These are phyloP conservation scores for Raphidocelis subcapitata DNA, from an alignment of 139 green algal species.

Conservation along the genomic window DNA sequence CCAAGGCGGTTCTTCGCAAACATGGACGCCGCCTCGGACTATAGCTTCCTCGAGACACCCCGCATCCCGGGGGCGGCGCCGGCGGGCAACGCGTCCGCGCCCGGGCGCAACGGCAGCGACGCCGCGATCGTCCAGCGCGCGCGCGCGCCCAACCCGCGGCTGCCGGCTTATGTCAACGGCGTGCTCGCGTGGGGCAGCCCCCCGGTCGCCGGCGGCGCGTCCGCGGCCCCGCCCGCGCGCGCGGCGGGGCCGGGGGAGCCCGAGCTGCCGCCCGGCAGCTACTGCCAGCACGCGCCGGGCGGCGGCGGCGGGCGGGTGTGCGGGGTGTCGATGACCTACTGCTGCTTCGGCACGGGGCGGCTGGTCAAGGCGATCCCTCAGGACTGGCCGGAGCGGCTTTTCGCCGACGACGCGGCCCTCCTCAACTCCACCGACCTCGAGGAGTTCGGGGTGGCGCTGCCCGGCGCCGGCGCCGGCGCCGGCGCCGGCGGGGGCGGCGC, in stretches of 20 bases:
- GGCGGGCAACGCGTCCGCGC: neutral
- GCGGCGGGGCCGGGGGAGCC: neutral
- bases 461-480: neutral
- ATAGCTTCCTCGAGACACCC: slow-evolving; percentile 58
- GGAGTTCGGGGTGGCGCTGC: neutral
- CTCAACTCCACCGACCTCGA: neutral
- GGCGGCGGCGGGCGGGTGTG: slow-evolving; percentile 18
- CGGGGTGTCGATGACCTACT: slow-evolving; percentile 50
- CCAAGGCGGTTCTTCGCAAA: slow-evolving; percentile 21
- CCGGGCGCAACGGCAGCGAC: neutral
- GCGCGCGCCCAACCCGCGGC: slow-evolving; percentile 42
- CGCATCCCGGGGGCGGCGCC: neutral
- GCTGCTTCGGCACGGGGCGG: slow-evolving; percentile 40
- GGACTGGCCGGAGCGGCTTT: slow-evolving; percentile 36
- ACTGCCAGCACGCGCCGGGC: slow-evolving; percentile 13
- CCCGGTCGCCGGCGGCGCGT: neutral
- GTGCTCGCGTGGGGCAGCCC: slow-evolving; percentile 52
- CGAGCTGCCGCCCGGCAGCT: slow-evolving; percentile 17
- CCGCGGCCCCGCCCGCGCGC: too few relatives aligned
- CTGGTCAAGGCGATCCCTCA: slow-evolving; percentile 35
- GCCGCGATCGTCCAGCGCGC: slow-evolving; percentile 46
- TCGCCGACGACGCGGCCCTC: too few relatives aligned
- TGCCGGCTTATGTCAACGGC: slow-evolving; percentile 51
- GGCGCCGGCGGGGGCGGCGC: neutral
- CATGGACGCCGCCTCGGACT: slow-evolving; percentile 59